Evolutionary conservation across 129 eudicot species (phyloP).

Genomic region (Silybum marianum): DNA sequence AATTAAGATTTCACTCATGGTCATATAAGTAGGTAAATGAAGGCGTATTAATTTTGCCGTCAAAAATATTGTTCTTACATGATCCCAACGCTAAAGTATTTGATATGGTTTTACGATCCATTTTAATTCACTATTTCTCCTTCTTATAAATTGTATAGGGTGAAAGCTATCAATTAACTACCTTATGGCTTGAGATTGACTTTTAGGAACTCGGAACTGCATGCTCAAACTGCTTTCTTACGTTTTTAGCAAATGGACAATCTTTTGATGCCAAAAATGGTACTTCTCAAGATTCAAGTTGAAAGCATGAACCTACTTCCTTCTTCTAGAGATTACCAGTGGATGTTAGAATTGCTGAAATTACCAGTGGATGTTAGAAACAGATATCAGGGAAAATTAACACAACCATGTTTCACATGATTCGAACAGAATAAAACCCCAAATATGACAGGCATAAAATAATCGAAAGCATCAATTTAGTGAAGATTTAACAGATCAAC

Average conservation of each 20-base stretch:
- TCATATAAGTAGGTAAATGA: no score
- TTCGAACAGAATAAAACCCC: conserved; percentile 3
- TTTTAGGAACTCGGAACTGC: neutral
- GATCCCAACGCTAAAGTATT: neutral
- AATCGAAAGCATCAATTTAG: neutral
- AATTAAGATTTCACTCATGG: no score
- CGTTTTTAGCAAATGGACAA: neutral
- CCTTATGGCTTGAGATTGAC: neutral
- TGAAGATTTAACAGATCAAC: neutral
- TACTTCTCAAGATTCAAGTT: neutral
- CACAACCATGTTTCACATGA: neutral
- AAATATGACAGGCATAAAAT: conserved; percentile 19
- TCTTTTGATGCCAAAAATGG: conserved; percentile 3
- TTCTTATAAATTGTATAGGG: neutral
- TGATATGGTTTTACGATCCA: neutral
- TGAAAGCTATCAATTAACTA: neutral
- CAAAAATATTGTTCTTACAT: neutral
- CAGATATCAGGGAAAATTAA: conserved; percentile 11
- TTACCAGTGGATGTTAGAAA: neutral
- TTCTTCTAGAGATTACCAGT: neutral
- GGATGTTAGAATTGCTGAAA: neutral
- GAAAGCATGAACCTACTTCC: neutral
- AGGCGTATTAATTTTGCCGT: neutral
- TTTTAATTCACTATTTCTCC: neutral
- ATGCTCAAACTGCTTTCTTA: neutral